phyloP scores from a whole-genome alignment of 306 rosid species.

The Quercus variabilis region DNA sequence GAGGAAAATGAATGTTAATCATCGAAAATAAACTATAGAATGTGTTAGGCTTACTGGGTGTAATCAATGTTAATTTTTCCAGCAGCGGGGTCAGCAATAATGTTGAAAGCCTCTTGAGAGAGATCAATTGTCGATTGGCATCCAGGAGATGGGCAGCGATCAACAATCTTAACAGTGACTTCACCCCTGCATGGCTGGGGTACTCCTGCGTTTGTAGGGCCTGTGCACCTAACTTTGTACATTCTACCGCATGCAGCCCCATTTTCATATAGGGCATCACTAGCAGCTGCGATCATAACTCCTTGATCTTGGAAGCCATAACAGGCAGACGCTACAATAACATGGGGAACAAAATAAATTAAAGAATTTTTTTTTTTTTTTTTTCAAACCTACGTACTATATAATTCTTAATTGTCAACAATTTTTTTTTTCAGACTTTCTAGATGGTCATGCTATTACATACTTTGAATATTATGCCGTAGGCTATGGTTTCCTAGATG shows the following conservation, averaged over 20 bases:
- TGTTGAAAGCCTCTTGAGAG: neutral
- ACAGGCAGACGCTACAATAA: no score
- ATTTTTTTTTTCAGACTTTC: no score
- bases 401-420: no score
- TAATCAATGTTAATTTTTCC: neutral
- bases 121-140: neutral
- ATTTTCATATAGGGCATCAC: neutral
- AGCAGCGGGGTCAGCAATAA: neutral
- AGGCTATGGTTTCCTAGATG: no score
- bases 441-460: no score
- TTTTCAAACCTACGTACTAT: no score
- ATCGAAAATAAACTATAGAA: no score
- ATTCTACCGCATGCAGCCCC: neutral
- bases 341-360: no score
- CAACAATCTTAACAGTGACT: neutral
- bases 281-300: neutral
- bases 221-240: neutral
- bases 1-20: no score
- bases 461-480: no score
- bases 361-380: no score
- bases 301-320: neutral
- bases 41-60: neutral
- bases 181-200: neutral
- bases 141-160: neutral
- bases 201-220: neutral